Conservation (phyloP, 495 filamentous ascomycete genomes). For the Penicillium coffeae region DNA sequence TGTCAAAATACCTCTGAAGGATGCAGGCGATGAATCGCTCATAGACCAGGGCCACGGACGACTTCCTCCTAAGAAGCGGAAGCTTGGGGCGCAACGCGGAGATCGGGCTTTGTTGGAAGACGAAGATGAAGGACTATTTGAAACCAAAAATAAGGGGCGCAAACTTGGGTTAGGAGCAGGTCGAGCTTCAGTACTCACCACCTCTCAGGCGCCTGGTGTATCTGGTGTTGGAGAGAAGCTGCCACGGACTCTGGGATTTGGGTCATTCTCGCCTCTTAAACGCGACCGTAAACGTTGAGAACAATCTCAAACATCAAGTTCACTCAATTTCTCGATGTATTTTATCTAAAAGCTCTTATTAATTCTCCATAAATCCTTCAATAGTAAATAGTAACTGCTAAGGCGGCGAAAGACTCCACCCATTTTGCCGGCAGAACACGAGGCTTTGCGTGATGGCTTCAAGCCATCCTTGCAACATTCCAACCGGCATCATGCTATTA, state of each 20-base stretch:
- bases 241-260: slow-evolving; percentile 20
- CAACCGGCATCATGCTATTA: slow-evolving; percentile 3
- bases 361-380: no score
- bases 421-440: slow-evolving; percentile 12
- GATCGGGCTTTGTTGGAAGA: slow-evolving; percentile 73
- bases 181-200: slow-evolving; percentile 14
- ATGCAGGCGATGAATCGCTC: slow-evolving; percentile 5
- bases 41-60: slow-evolving; percentile 48
- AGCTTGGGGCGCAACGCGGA: slow-evolving; percentile 53
- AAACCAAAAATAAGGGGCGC: slow-evolving; percentile 28
- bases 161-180: slow-evolving; percentile 25
- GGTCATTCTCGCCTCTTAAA: slow-evolving; percentile 76
- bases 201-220: slow-evolving; percentile 17
- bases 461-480: no score
- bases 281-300: slow-evolving; percentile 56
- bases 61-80: slow-evolving; percentile 69
- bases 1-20: slow-evolving; percentile 1
- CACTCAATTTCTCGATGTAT: not conserved
- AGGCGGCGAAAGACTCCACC: not conserved
- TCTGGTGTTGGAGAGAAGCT: slow-evolving; percentile 8
- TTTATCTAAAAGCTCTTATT: not conserved
- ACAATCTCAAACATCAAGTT: not conserved
- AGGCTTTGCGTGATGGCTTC: not conserved
- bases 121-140: slow-evolving; percentile 45
- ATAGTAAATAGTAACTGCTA: no score